phyloP scores from a whole-genome alignment of 2,329 filamentous ascomycete species.

The Apiospora kogelbergensis region DNA sequence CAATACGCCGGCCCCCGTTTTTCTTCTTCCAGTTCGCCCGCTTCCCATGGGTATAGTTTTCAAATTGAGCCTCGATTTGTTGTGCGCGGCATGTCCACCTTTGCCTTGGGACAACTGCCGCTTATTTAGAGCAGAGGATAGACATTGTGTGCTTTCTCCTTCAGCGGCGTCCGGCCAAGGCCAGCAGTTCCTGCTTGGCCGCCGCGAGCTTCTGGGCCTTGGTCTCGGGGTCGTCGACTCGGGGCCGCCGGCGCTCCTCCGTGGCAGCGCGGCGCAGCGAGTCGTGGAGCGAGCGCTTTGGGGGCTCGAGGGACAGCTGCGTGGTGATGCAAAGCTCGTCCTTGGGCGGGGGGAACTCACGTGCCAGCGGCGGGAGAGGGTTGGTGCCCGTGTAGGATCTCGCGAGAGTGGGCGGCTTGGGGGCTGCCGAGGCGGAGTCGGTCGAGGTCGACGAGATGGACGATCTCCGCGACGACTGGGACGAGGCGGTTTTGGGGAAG shows the following conservation, averaged over 20 bases:
- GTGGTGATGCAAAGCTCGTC: conserved; percentile 29
- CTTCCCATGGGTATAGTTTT: conserved; percentile 20
- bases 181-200: conserved; percentile 47
- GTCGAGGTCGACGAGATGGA: conserved; percentile 11
- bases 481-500: conserved; percentile 11
- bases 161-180: conserved; percentile 25
- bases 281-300: conserved; percentile 27
- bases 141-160: not conserved
- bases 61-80: not conserved
- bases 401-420: not conserved
- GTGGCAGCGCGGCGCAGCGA: conserved; percentile 27
- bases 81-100: not conserved
- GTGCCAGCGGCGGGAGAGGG: conserved; percentile 28
- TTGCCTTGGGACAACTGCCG: not conserved
- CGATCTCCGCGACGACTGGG: conserved; percentile 8
- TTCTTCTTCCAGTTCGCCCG: not conserved
- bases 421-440: conserved; percentile 20
- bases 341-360: conserved; percentile 23
- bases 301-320: conserved; percentile 30
- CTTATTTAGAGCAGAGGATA: not conserved
- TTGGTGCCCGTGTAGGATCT: conserved; percentile 17
- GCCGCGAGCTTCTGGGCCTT: conserved; percentile 43
- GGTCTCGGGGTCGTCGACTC: conserved; percentile 31
- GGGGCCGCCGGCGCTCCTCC: conserved; percentile 6
- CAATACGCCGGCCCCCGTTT: conserved; percentile 17